These are phyloP conservation scores for Pyrenula aspistea DNA, from an alignment of 495 filamentous ascomycete species.

Conservation along the genomic window DNA sequence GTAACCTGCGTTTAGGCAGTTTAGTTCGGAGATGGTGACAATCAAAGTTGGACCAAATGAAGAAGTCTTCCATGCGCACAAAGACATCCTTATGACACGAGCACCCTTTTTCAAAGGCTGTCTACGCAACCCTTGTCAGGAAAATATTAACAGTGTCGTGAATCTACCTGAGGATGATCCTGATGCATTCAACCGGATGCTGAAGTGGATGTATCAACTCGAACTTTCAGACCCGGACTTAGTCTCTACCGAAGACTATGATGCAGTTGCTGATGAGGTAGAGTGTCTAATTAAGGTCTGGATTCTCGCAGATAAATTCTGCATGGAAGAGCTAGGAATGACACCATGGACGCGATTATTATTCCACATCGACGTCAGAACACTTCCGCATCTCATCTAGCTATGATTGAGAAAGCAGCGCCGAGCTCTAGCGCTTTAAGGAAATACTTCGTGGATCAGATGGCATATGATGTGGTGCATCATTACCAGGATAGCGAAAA, in stretches of 20 bases:
- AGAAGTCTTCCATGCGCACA: background rate
- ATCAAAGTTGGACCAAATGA: background rate
- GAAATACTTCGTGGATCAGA: background rate
- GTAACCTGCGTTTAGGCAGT: background rate
- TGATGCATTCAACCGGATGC: background rate
- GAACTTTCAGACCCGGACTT: background rate
- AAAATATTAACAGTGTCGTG: background rate
- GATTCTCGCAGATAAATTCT: background rate
- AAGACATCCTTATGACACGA: background rate
- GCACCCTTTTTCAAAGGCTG: background rate
- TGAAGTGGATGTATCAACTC: background rate
- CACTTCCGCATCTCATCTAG: background rate
- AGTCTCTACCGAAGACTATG: background rate
- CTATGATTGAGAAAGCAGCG: background rate
- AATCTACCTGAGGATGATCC: background rate
- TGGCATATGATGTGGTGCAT: too few relatives aligned
- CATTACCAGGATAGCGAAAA: too few relatives aligned
- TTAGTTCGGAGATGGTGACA: background rate
- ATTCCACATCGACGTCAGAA: background rate
- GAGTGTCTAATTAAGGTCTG: background rate
- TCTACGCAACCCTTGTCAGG: background rate
- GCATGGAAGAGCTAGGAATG: background rate
- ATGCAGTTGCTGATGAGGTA: background rate
- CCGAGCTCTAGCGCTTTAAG: background rate
- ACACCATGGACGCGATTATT: background rate